phyloP scores from a whole-genome alignment of 2,329 filamentous ascomycete genomes.

The Clonostachys rhizophaga region DNA sequence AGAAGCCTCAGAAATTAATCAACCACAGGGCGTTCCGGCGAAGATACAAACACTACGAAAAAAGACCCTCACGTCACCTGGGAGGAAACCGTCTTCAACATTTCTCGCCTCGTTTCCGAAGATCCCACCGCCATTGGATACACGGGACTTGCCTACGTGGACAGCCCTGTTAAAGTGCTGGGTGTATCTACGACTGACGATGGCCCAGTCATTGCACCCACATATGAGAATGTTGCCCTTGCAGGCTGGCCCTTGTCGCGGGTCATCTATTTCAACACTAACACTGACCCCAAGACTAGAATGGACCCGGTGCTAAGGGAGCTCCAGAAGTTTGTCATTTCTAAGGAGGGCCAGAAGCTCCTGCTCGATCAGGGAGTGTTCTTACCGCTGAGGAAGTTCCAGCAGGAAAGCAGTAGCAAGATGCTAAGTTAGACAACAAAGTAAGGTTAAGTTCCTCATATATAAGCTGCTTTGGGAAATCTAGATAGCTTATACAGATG shows the following conservation, averaged over 20 bases:
- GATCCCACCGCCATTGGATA: not conserved
- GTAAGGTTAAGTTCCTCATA: no score
- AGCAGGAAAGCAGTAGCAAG: not conserved
- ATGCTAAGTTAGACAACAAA: not conserved
- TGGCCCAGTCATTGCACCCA: constrained; percentile 21
- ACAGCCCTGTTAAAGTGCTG: not conserved
- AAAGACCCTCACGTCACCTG: not conserved
- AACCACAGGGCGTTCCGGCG: not conserved
- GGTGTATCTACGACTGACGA: constrained; percentile 46
- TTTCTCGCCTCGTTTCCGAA: not conserved
- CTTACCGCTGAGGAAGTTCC: not conserved
- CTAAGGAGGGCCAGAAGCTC: not conserved
- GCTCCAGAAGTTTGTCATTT: not conserved
- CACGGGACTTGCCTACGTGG: not conserved
- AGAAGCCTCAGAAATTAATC: not conserved
- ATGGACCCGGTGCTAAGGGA: not conserved
- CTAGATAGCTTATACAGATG: no score
- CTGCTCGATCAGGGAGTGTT: not conserved
- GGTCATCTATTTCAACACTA: not conserved
- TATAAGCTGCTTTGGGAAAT: no score
- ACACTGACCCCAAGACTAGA: not conserved
- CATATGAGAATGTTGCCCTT: not conserved
- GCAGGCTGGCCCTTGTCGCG: not conserved
- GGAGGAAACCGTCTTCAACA: not conserved
- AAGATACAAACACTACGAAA: not conserved